phyloP scores from a whole-genome alignment of 148 eudicot genomes.

The Arctostaphylos glauca region DNA sequence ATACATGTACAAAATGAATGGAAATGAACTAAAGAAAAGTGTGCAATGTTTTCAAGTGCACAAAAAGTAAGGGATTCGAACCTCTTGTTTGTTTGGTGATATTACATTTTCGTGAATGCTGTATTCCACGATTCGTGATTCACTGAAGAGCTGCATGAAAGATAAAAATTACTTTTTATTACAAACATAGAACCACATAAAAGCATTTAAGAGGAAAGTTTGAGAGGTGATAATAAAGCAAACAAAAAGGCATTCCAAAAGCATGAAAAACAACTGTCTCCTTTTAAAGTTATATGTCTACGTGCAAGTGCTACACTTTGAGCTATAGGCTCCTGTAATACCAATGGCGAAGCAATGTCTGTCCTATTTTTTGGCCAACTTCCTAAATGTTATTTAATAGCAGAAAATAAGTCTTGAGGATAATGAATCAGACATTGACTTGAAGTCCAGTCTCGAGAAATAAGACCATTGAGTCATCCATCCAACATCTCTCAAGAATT shows the following conservation, averaged over 20 bases:
- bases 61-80: constrained; percentile 7
- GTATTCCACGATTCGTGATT: constrained; percentile 77
- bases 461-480: too few relatives aligned
- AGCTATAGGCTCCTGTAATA: not conserved
- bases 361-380: not conserved
- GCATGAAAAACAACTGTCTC: not conserved
- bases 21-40: constrained; percentile 3
- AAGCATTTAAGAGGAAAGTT: not conserved
- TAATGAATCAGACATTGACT: not conserved
- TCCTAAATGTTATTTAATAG: not conserved
- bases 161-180: not conserved
- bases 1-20: not conserved
- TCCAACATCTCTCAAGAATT: too few relatives aligned
- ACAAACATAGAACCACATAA: too few relatives aligned
- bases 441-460: too few relatives aligned
- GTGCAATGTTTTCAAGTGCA: not conserved
- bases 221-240: not conserved
- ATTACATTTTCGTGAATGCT: constrained; percentile 48
- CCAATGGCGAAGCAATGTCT: not conserved
- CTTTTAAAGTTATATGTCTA: not conserved
- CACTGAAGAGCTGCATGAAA: constrained; percentile 55
- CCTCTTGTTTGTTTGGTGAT: constrained; percentile 71
- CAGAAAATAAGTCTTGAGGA: not conserved
- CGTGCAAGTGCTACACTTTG: not conserved
- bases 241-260: not conserved